Evolutionary conservation across 1,284 basidiomycete species (phyloP).

Genomic region (Dichomitus squalens): DNA sequence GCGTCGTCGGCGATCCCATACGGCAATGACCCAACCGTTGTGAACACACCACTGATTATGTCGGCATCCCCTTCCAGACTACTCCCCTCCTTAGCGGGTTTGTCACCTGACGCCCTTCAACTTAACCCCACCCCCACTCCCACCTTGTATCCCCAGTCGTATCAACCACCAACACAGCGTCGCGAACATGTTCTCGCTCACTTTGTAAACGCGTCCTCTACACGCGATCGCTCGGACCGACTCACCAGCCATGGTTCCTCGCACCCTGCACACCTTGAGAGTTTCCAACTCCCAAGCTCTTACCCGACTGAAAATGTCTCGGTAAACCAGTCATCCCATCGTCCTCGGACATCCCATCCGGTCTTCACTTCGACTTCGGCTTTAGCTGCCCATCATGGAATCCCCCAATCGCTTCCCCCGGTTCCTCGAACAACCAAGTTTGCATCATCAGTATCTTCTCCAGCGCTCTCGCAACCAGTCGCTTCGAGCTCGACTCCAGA

Average conservation of each 20-base stretch:
- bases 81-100: constrained; percentile 38
- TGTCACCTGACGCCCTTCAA: constrained; percentile 39
- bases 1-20: constrained; percentile 29
- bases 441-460: constrained; percentile 32
- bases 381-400: constrained; percentile 74
- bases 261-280: constrained; percentile 37
- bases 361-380: constrained; percentile 53
- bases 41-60: constrained; percentile 40
- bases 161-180: constrained; percentile 29
- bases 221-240: constrained; percentile 33
- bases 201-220: constrained; percentile 37
- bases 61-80: constrained; percentile 45
- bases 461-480: constrained; percentile 19
- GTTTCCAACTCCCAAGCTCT: constrained; percentile 42
- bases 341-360: constrained; percentile 48
- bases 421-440: constrained; percentile 58
- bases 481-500: constrained; percentile 24
- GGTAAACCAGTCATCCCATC: constrained; percentile 40
- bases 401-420: constrained; percentile 67
- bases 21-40: constrained; percentile 28
- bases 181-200: constrained; percentile 40
- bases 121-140: constrained; percentile 34
- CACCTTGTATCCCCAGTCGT: constrained; percentile 42
- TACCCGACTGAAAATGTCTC: constrained; percentile 45
- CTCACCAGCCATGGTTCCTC: constrained; percentile 37